A percentile compares a stretch with the other conserved stretches of the same genome.
phyloP scores from a whole-genome alignment of 441 rosid species.

The Mallotus japonicus region DNA sequence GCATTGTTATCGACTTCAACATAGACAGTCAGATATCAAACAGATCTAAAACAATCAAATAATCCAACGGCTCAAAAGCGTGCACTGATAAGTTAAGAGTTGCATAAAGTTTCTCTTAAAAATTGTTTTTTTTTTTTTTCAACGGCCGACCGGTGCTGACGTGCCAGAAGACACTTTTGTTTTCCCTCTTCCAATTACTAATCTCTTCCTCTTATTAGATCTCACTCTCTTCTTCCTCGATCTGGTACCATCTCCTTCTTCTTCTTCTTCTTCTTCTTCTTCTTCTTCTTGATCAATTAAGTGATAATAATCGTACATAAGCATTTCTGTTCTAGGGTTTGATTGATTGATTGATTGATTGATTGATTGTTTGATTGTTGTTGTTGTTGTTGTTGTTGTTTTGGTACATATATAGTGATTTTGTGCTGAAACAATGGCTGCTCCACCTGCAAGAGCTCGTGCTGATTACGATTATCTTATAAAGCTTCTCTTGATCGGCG shows the following conservation, averaged over 20 bases:
- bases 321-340: slow-evolving; percentile 17
- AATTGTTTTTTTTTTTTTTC: neutral
- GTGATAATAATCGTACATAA: no score
- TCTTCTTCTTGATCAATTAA: neutral
- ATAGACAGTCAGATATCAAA: slow-evolving; percentile 22
- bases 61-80: slow-evolving; percentile 44
- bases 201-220: slow-evolving; percentile 31
- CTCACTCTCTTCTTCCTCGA: slow-evolving; percentile 37
- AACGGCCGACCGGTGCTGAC: slow-evolving; percentile 51
- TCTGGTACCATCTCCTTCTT: slow-evolving; percentile 41
- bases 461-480: slow-evolving; percentile 41
- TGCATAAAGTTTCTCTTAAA: neutral
- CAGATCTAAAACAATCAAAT: slow-evolving; percentile 6
- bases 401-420: slow-evolving; percentile 5
- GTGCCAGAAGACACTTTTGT: slow-evolving; percentile 25
- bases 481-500: slow-evolving; percentile 41
- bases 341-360: neutral
- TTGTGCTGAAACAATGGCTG: slow-evolving; percentile 26
- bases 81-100: slow-evolving; percentile 8
- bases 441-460: slow-evolving; percentile 40
- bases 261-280: neutral
- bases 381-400: neutral
- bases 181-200: slow-evolving; percentile 14
- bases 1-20: neutral
- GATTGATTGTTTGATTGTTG: neutral